Percentiles rank a stretch among this genome's conserved stretches.
These are phyloP conservation scores for Trichoderma semiorbis DNA, from an alignment of 2,329 filamentous ascomycete species.

Conservation along the genomic window DNA sequence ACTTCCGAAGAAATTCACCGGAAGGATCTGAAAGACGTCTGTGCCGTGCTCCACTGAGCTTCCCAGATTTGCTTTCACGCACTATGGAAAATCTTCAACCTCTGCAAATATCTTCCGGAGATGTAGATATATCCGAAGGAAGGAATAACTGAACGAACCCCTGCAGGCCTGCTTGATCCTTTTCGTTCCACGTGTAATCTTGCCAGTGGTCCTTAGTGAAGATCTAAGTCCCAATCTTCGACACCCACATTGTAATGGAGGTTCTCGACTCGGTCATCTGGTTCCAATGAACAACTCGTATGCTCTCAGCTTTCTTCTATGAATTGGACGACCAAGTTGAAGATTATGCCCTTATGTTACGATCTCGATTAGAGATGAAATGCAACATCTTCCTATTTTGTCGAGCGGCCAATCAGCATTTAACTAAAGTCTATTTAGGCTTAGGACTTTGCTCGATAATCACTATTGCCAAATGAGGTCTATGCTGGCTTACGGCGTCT, in stretches of 20 bases:
- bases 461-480: not conserved
- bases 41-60: no score
- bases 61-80: no score
- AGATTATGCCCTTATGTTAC: not conserved
- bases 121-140: not conserved
- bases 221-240: not conserved
- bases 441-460: not conserved
- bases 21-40: no score
- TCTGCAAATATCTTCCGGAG: no score
- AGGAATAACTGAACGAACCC: not conserved
- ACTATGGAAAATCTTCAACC: no score
- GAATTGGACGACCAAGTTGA: not conserved
- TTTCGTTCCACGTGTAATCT: not conserved
- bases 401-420: not conserved
- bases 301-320: not conserved
- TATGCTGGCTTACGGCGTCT: not conserved
- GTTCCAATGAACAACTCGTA: not conserved
- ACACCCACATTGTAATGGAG: not conserved
- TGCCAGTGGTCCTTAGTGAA: not conserved
- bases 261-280: not conserved
- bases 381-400: not conserved
- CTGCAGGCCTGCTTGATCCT: not conserved
- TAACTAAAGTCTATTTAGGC: not conserved
- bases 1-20: no score
- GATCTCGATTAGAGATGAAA: not conserved